Base-by-base conservation (phyloP, 768 basidiomycete species). In the Galerina marginata region DNA sequence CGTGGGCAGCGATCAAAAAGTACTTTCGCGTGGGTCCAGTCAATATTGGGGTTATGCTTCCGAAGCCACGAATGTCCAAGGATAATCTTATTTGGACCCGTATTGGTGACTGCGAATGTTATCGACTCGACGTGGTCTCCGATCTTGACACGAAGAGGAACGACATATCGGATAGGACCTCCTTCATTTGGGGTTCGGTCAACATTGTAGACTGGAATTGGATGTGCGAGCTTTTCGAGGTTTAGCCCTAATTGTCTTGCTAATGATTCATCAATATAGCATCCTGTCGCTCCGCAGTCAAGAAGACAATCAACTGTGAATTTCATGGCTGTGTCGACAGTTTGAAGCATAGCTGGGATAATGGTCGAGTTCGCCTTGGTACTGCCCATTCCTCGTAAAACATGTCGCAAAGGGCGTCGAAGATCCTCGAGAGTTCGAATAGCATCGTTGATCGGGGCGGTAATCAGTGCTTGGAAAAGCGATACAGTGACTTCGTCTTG, bases 21-120 rank as follows among this genome's bases (percentile, higher is more conserved):
- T 0, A 65, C 40, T 14, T 63, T 63, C 1, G 59, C 60, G 2
- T 25, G 3, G 16, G 48, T 36, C 60, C 62, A 68, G 33, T 72
- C 54, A 4, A 69, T 58, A 10, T 58, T 37, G 0, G 68, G 67
- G 43, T 71, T 71, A 44, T 69, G 69, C 4, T 61, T 43, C 0
- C 38, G n/a, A 4, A 70, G 63, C 70, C 71, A 71, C 9, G 63
- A 64, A 29, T 66, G 62, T 1, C 69, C 67, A 2, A 68, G 55
- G n/a, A 69, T 67, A 1, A 68, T 43, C 0, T 63, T 15, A 9
- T 53, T 45, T 9, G 53, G 65, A 2, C 67, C 71, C 0, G 65
- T 61, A 14, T 67, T 58, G 2, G 71, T 69, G 12, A 72, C 62
- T 1, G 65, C 56, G 42, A 71, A 67, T 1, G 38, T 23, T 9